Evolutionary conservation across 768 basidiomycete genomes (phyloP).

Genomic region (Boletus reticuloceps): DNA sequence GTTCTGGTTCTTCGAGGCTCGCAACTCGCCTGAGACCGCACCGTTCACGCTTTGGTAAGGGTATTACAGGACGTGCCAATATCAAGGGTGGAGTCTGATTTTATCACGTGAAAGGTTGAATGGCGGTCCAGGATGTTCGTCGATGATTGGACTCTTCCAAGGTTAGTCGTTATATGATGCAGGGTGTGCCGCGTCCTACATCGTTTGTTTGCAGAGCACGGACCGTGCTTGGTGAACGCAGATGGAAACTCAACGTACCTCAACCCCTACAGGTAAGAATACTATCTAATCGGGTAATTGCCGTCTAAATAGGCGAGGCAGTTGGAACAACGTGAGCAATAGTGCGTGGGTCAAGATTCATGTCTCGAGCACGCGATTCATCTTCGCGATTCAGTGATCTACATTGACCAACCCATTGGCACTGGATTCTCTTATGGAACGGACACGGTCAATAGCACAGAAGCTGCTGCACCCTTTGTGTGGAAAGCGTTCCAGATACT

Average conservation of each 20-base stretch:
- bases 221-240: slow-evolving; percentile 58
- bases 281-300: not conserved
- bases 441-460: slow-evolving; percentile 49
- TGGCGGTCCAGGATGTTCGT: slow-evolving; percentile 61
- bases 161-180: slow-evolving; percentile 29
- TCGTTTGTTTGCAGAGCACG: slow-evolving; percentile 44
- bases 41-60: slow-evolving; percentile 64
- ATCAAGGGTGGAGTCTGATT: not conserved
- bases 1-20: slow-evolving; percentile 75
- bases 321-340: slow-evolving; percentile 70
- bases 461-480: slow-evolving; percentile 53
- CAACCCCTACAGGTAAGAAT: slow-evolving; percentile 56
- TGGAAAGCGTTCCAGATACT: slow-evolving; percentile 66
- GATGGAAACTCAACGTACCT: slow-evolving; percentile 50
- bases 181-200: not conserved
- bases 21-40: slow-evolving; percentile 55
- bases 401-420: slow-evolving; percentile 68
- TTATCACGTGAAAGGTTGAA: slow-evolving; percentile 42
- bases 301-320: slow-evolving; percentile 17
- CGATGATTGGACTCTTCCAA: slow-evolving; percentile 67
- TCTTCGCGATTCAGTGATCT: slow-evolving; percentile 48
- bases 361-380: not conserved
- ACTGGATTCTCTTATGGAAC: slow-evolving; percentile 62
- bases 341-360: slow-evolving; percentile 37
- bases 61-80: not conserved